Percentiles rank a stretch among this genome's conserved stretches.
phyloP scores from a whole-genome alignment of 2,329 filamentous ascomycete genomes.

The Shiraia sp. region DNA sequence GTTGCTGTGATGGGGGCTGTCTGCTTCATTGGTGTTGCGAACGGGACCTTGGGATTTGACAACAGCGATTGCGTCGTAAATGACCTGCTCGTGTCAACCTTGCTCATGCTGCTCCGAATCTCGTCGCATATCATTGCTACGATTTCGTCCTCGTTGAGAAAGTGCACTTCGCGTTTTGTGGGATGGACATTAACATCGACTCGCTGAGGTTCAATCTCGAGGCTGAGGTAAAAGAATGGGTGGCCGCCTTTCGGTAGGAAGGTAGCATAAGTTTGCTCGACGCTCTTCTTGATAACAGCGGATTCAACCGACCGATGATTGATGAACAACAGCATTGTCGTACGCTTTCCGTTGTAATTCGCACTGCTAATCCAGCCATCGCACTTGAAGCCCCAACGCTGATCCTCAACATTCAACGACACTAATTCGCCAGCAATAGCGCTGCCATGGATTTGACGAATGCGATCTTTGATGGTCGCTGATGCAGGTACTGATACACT shows the following conservation, averaged over 20 bases:
- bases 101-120: constrained; percentile 76
- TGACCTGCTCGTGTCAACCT: constrained; percentile 89
- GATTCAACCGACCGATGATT: constrained; percentile 96
- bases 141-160: constrained; percentile 96
- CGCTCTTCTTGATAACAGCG: constrained; percentile 78
- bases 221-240: constrained; percentile 88
- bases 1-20: constrained; percentile 16
- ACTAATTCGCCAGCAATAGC: constrained; percentile 87
- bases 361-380: constrained; percentile 85
- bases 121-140: constrained; percentile 81
- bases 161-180: constrained; percentile 95
- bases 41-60: constrained; percentile 41
- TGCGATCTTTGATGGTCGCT: constrained; percentile 76
- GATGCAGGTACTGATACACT: constrained; percentile 73
- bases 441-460: constrained; percentile 86
- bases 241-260: constrained; percentile 94
- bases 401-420: constrained; percentile 71
- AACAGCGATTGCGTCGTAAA: constrained; percentile 94
- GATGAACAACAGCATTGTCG: constrained; percentile 87
- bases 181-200: constrained; percentile 98
- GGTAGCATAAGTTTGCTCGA: constrained; percentile 85
- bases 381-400: constrained; percentile 81
- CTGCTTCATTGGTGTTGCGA: constrained; percentile 46
- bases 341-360: constrained; percentile 92
- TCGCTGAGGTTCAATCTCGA: constrained; percentile 88